Percentiles rank a stretch among this genome's conserved stretches.
Evolutionary conservation across 2,329 filamentous ascomycete species (phyloP).

Genomic region (Clonostachys chloroleuca): DNA sequence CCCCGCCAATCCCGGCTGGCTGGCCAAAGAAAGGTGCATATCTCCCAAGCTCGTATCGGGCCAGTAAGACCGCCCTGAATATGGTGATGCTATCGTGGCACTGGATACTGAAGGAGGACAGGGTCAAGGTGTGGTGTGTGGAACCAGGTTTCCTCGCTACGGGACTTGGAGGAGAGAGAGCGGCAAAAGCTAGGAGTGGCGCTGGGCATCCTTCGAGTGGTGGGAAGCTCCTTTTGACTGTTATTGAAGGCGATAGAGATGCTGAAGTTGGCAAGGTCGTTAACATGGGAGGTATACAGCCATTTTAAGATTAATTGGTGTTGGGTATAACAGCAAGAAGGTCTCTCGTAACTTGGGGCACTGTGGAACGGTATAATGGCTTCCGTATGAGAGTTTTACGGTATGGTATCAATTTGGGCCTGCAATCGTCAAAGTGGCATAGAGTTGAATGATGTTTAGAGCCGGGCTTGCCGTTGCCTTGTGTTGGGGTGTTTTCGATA

Average conservation of each 20-base stretch:
- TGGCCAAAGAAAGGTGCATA: no score
- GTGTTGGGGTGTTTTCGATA: no score
- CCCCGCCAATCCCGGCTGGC: no score
- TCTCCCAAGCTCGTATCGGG: background rate
- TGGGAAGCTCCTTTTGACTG: slow-evolving; percentile 22
- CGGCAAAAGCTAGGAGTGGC: background rate
- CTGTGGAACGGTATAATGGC: no score
- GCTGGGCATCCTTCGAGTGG: slow-evolving; percentile 20
- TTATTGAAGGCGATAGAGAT: slow-evolving; percentile 29
- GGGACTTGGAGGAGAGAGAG: slow-evolving; percentile 20
- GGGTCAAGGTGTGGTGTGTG: slow-evolving; percentile 39
- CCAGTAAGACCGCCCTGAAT: slow-evolving; percentile 7
- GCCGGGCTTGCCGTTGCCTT: no score
- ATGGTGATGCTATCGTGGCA: slow-evolving; percentile 5
- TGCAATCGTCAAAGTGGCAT: no score
- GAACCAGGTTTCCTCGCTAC: slow-evolving; percentile 40
- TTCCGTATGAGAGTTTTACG: no score
- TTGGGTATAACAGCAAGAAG: no score
- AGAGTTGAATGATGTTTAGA: no score
- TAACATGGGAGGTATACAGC: slow-evolving; percentile 6
- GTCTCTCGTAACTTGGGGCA: no score
- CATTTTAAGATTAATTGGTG: slow-evolving; percentile 5
- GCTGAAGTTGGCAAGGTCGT: slow-evolving; percentile 24
- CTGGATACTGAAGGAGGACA: slow-evolving; percentile 15
- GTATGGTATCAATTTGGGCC: no score